These are phyloP conservation scores for Spinellus fusiger DNA, from an alignment of 192 early-diverging fungal species.

Conservation along the genomic window DNA sequence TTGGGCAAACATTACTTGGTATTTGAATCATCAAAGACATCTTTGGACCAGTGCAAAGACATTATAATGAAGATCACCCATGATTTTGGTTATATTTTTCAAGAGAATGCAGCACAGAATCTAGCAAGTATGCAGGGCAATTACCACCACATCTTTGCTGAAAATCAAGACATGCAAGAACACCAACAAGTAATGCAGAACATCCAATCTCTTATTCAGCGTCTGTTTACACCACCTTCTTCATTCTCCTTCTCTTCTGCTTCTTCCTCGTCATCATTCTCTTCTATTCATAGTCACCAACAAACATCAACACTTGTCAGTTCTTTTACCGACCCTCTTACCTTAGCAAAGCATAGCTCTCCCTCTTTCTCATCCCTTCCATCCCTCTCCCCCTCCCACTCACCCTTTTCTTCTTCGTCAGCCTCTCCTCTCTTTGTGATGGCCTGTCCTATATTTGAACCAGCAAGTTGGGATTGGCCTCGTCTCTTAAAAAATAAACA, in stretches of 20 bases:
- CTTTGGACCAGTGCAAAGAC: background rate
- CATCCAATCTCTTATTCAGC: background rate
- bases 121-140: constrained; percentile 15
- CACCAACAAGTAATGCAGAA: background rate
- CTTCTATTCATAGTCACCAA: background rate
- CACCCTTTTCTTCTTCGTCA: no score
- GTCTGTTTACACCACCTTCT: background rate
- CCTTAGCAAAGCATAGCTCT: no score
- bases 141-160: constrained; percentile 8
- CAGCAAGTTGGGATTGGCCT: constrained; percentile 17
- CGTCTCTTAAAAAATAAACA: constrained; percentile 2
- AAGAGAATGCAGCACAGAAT: constrained; percentile 17
- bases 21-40: constrained; percentile 2
- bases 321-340: no score
- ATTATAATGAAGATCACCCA: constrained; percentile 5
- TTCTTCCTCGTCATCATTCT: background rate
- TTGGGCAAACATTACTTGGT: constrained; percentile 8
- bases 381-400: no score
- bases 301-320: no score
- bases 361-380: no score
- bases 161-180: background rate
- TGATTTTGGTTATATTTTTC: constrained; percentile 10
- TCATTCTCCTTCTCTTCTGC: background rate
- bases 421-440: constrained; percentile 5
- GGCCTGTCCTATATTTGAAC: constrained; percentile 13